Base-by-base conservation (phyloP, 2,329 filamentous ascomycete genomes). In the Gyromitra esculenta region DNA sequence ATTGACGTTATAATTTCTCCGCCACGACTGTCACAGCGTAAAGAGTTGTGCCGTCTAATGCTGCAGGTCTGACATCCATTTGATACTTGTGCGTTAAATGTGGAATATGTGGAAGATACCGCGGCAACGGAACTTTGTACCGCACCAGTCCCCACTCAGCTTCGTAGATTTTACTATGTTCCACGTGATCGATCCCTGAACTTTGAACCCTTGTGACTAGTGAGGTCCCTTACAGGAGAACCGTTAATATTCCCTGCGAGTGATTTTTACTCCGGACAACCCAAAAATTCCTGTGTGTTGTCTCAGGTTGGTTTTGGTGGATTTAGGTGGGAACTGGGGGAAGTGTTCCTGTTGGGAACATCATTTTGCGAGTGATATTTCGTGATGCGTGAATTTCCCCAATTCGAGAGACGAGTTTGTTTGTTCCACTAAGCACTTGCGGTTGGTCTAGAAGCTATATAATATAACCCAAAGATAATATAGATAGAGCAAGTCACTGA, bases 61-160 rank as follows among this genome's bases (percentile, higher is more conserved):
- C n/a, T 70, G 41, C 43, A 60, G 57, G 57, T 60, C 54, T 57
- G 54, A 37, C 35, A 60, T 60, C 31, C 41, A 62, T 52, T 57
- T 35, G 43, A 70, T 52, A 39, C 43, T 25, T 25, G 31, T 70
- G 41, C n/a, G 18, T 64, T 64, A 18, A 45, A 35, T 45, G 54
- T 59, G 52, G 25, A 18, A 57, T n/a, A 39, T 70, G 56, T 62
- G 67, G 21, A 41, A 48, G n/a, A 63, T 63, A 39, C 45, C 56
- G 45, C 45, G 39, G 48, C 57, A 71, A 72, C 59, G 59, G 69
- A 48, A 39, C 59, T 57, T 18, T 57, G 50, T 72, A 72, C 69
- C 69, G 59, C 37, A 57, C 59, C 50, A 72, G 60, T 62, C 43
- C 11, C 43, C 39, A 57, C 25, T 52, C 56, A 25, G 52, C 9